phyloP scores from a whole-genome alignment of 257 asterid species.

The Leonotis leonurus region DNA sequence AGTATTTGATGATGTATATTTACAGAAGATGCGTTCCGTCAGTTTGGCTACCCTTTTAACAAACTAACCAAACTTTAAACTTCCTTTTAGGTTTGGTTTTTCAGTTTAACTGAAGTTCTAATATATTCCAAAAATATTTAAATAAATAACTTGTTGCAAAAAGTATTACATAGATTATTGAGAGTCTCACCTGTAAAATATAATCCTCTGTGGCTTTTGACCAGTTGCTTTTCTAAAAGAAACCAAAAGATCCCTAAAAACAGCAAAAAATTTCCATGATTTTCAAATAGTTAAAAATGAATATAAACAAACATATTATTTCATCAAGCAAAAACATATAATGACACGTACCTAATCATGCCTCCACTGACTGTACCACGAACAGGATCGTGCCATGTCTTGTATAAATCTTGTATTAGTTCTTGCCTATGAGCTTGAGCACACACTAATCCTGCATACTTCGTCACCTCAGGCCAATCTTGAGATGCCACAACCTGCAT shows the following conservation, averaged over 20 bases:
- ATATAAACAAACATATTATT: background rate
- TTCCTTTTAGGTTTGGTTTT: no score
- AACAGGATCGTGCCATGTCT: slow-evolving; percentile 94
- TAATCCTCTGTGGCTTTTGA: slow-evolving; percentile 96
- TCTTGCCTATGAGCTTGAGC: slow-evolving; percentile 99
- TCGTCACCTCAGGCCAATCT: slow-evolving; percentile 99
- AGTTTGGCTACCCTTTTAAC: no score
- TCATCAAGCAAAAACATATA: background rate
- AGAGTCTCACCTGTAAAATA: slow-evolving; percentile 84
- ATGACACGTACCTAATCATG: slow-evolving; percentile 67
- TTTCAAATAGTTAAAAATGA: no score
- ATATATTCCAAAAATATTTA: no score
- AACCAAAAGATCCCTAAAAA: slow-evolving; percentile 87
- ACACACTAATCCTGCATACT: slow-evolving; percentile 93
- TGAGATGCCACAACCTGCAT: slow-evolving; percentile 98
- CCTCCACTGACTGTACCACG: slow-evolving; percentile 98
- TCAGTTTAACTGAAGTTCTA: no score
- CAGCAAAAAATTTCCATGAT: background rate
- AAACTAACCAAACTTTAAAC: no score
- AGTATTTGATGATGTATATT: no score
- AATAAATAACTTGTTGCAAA: no score
- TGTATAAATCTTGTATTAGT: slow-evolving; percentile 87
- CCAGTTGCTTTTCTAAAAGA: slow-evolving; percentile 98
- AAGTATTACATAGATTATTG: no score
- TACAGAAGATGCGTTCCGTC: no score